Evolutionary conservation across 2,329 filamentous ascomycete species (phyloP), one percentile per base, ranked within the genome.

Genomic region (Samsoniella hepiali): DNA sequence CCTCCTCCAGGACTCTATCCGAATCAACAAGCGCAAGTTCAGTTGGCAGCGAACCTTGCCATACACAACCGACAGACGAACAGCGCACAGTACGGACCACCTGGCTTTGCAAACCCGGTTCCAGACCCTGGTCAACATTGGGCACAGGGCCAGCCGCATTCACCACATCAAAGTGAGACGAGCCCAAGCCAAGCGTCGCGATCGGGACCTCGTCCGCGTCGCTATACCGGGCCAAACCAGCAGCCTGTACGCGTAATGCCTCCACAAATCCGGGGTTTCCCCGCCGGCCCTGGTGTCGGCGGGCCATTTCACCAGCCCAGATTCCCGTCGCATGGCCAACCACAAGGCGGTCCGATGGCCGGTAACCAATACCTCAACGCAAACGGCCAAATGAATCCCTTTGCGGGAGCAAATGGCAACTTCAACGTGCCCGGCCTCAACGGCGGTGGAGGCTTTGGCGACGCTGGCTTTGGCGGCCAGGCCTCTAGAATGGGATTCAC

Each of bases 401-500:
- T 92, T 72, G 81, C 84, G 3, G 67, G 69, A 17, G 81, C 84
- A 13, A 85, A 83, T 69, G 81, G 78, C 64, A 82, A 81, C 10
- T 82, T 91, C 67, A 84, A 83, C 58, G 84, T 82, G 57, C 84
- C 81, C 66, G 84, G 82, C 63, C 80, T 82, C 77, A 81, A 80
- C 68, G 84, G 77, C 63, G 84, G 78, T 67, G 84, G 81, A 68
- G 84, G 84, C 10, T 88, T 87, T 66, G 83, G 82, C 57, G 82
- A 84, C 64, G 89, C 90, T 27, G 91, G 92, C 1, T 85, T 97
- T 58, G 91, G 88, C 38, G 94, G 91, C 75, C 91, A 96, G 75
- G 92, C 91, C 67, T 92, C 91, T 65, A 88, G 94, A 72, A 91
- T 95, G 84, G 89, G 91, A 7, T 97, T 97, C 74, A 86, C 89